These are phyloP conservation scores for Rhizoclosmatium sp. DNA, from an alignment of 192 early-diverging fungal species.

Conservation along the genomic window DNA sequence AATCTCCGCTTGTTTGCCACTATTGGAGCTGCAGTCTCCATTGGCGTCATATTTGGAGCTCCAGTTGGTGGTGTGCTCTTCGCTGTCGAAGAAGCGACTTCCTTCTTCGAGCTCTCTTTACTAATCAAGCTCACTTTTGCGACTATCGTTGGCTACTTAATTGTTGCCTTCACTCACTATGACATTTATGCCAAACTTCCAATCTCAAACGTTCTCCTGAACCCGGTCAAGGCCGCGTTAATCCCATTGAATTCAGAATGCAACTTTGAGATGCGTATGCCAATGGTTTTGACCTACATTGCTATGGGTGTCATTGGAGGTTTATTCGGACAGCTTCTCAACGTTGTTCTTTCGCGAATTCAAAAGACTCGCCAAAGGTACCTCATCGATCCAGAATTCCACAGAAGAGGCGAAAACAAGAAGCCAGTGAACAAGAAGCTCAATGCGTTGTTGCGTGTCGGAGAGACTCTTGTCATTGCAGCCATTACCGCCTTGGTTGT, in stretches of 20 bases:
- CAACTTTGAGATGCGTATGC: conserved; percentile 3
- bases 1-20: conserved; percentile 49
- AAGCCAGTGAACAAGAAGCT: conserved; percentile 6
- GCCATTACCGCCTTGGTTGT: conserved; percentile 44
- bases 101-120: conserved; percentile 46
- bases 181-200: background rate
- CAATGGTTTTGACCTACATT: conserved; percentile 39
- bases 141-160: conserved; percentile 43
- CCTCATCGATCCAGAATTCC: conserved; percentile 28
- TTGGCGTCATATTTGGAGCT: conserved; percentile 46
- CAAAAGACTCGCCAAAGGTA: conserved; percentile 44
- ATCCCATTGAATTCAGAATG: conserved; percentile 36
- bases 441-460: conserved; percentile 23
- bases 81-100: conserved; percentile 49
- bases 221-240: conserved; percentile 17
- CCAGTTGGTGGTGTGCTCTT: conserved; percentile 52
- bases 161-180: conserved; percentile 26
- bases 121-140: conserved; percentile 39
- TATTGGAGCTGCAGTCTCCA: conserved; percentile 46
- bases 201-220: conserved; percentile 6
- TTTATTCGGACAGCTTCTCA: conserved; percentile 43
- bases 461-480: conserved; percentile 41
- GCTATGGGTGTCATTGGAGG: conserved; percentile 37
- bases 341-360: conserved; percentile 32
- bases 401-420: background rate